A percentile compares a stretch with the other conserved stretches of the same genome.
Evolutionary conservation across 2,329 filamentous ascomycete species (phyloP).

Genomic region (Clarireedia paspali): DNA sequence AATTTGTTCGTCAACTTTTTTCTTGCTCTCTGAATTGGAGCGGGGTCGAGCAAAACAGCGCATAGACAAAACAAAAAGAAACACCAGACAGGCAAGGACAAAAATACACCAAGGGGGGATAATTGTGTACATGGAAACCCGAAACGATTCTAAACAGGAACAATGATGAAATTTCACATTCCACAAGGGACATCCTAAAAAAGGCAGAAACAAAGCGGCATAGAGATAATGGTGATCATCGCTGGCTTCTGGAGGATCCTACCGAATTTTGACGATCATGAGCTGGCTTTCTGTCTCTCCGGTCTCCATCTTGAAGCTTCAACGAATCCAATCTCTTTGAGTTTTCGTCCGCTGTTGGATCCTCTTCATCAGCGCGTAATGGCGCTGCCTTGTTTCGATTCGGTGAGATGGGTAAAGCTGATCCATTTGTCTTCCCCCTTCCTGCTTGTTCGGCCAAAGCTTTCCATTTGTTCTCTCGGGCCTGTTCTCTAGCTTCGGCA

Average conservation of each 20-base stretch:
- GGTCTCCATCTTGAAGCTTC: conserved; percentile 78
- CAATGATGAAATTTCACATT: conserved; percentile 12
- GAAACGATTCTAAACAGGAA: conserved; percentile 18
- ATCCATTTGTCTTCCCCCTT: conserved; percentile 46
- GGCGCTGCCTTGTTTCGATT: conserved; percentile 35
- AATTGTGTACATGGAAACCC: conserved; percentile 22
- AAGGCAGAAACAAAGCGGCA: conserved; percentile 23
- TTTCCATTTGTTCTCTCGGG: conserved; percentile 84
- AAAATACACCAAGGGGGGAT: neutral
- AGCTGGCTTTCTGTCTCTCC: conserved; percentile 43
- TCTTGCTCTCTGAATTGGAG: no score
- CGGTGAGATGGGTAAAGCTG: conserved; percentile 30
- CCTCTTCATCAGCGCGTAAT: conserved; percentile 63
- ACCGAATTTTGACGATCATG: conserved; percentile 56
- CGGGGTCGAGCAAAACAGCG: no score
- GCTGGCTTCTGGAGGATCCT: conserved; percentile 35
- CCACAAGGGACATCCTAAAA: conserved; percentile 16
- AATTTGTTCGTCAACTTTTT: neutral
- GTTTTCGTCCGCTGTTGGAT: conserved; percentile 73
- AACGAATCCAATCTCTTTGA: conserved; percentile 83
- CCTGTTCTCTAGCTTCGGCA: conserved; percentile 73
- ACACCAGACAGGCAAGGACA: no score
- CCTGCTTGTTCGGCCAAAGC: conserved; percentile 74
- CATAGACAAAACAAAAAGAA: no score
- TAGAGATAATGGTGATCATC: conserved; percentile 27